Evolutionary conservation across 352 stramenopile genomes (phyloP).

Genomic region (Elongisporangium undulatum): DNA sequence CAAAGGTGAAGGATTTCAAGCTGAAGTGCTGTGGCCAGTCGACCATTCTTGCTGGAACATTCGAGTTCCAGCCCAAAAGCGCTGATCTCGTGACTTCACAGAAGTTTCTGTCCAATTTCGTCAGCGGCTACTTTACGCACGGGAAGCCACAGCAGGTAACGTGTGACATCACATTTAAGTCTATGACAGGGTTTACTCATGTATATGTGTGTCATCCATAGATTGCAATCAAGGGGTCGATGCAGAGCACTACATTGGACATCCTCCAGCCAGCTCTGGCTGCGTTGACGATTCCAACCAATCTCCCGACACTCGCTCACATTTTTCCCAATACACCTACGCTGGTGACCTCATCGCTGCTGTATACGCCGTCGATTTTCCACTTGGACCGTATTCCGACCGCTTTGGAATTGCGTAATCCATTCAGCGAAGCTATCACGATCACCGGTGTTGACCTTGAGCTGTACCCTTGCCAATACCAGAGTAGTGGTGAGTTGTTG

Average conservation of each 20-base stretch:
- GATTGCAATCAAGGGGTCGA: conserved; percentile 64
- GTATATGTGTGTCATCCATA: conserved; percentile 10
- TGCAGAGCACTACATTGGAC: conserved; percentile 47
- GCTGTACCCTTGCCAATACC: conserved; percentile 73
- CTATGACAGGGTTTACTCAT: neutral
- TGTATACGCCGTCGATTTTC: conserved; percentile 73
- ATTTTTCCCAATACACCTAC: conserved; percentile 68
- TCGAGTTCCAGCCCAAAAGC: conserved; percentile 44
- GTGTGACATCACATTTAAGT: neutral
- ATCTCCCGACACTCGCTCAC: conserved; percentile 46
- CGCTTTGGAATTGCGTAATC: conserved; percentile 69
- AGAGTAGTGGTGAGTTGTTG: conserved; percentile 35
- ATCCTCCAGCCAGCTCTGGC: conserved; percentile 60
- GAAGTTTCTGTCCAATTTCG: conserved; percentile 82
- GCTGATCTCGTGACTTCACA: conserved; percentile 25
- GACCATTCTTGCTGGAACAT: conserved; percentile 50
- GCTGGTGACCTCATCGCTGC: conserved; percentile 67
- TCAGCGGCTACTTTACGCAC: conserved; percentile 74
- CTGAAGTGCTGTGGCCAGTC: conserved; percentile 59
- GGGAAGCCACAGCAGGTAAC: conserved; percentile 57
- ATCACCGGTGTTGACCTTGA: conserved; percentile 58
- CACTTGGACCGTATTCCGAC: conserved; percentile 68
- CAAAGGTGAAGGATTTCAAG: conserved; percentile 53
- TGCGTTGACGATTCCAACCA: conserved; percentile 46
- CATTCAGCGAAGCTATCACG: conserved; percentile 77